Conservation (phyloP, 768 basidiomycete genomes). For the Pleurotus cornucopiae region DNA sequence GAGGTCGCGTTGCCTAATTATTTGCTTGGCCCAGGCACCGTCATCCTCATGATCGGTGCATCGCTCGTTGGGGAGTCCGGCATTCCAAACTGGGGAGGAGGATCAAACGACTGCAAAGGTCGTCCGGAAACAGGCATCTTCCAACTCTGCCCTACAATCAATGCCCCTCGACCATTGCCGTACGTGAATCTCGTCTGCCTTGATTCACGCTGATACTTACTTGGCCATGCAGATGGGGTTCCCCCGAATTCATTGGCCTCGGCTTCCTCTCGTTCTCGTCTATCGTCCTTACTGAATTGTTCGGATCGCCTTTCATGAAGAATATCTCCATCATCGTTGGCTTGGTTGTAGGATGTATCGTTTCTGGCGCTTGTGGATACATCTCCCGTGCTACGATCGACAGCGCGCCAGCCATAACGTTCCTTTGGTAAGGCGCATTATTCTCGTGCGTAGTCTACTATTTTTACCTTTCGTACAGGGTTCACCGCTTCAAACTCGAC, state of each 20-base stretch:
- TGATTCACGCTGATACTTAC: neutral
- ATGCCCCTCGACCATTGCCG: slow-evolving; percentile 65
- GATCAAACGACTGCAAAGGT: slow-evolving; percentile 63
- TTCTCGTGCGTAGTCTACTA: neutral
- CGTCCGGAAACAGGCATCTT: slow-evolving; percentile 68
- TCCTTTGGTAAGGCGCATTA: slow-evolving; percentile 52
- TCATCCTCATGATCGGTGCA: slow-evolving; percentile 77
- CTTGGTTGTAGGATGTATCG: slow-evolving; percentile 73
- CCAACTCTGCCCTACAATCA: slow-evolving; percentile 65
- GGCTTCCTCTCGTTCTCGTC: slow-evolving; percentile 79
- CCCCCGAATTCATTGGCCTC: slow-evolving; percentile 79
- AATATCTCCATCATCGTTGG: slow-evolving; percentile 77
- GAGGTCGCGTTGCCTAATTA: neutral
- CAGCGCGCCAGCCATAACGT: slow-evolving; percentile 73
- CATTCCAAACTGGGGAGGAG: slow-evolving; percentile 80
- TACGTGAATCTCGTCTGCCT: slow-evolving; percentile 23
- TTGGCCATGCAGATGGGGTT: slow-evolving; percentile 55
- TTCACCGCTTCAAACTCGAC: slow-evolving; percentile 69
- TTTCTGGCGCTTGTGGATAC: slow-evolving; percentile 76
- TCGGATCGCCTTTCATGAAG: slow-evolving; percentile 83
- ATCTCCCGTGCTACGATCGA: slow-evolving; percentile 64
- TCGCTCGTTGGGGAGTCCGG: slow-evolving; percentile 74
- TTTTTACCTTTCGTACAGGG: slow-evolving; percentile 33
- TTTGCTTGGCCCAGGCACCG: slow-evolving; percentile 45
- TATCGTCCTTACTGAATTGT: slow-evolving; percentile 76